Percentiles rank a stretch among this genome's conserved stretches.
phyloP scores from a whole-genome alignment of 2,329 filamentous ascomycete genomes.

The Zymoseptoria passerinii region DNA sequence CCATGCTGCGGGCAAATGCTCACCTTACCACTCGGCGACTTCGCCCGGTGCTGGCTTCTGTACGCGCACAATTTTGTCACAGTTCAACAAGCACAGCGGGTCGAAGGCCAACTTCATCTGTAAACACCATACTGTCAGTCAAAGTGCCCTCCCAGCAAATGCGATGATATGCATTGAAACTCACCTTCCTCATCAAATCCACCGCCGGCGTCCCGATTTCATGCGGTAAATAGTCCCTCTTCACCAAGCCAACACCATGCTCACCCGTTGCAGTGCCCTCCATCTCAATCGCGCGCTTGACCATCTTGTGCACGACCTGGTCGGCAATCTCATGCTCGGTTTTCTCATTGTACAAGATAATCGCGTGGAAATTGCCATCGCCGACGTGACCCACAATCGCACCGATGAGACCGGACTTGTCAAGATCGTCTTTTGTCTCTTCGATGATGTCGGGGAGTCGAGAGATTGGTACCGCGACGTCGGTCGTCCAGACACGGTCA shows the following conservation, averaged over 20 bases:
- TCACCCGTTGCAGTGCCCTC: conserved; percentile 82
- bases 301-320: conserved; percentile 70
- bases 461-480: conserved; percentile 70
- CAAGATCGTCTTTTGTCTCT: conserved; percentile 61
- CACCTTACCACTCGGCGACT: conserved; percentile 32
- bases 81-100: conserved; percentile 59
- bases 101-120: conserved; percentile 75
- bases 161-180: conserved; percentile 16
- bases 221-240: conserved; percentile 72
- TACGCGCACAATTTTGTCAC: conserved; percentile 56
- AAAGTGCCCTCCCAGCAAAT: background rate
- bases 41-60: conserved; percentile 43
- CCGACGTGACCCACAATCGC: conserved; percentile 67
- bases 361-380: conserved; percentile 66
- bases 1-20: background rate
- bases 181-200: conserved; percentile 72
- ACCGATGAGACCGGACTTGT: conserved; percentile 52
- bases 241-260: conserved; percentile 75
- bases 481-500: conserved; percentile 68
- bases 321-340: conserved; percentile 57
- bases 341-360: conserved; percentile 56
- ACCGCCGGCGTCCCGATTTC: conserved; percentile 68
- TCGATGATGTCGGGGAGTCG: conserved; percentile 66
- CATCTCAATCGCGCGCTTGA: conserved; percentile 69
- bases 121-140: conserved; percentile 3